phyloP scores from a whole-genome alignment of 805 yeast species.

The Isabelozyma rhagii region DNA sequence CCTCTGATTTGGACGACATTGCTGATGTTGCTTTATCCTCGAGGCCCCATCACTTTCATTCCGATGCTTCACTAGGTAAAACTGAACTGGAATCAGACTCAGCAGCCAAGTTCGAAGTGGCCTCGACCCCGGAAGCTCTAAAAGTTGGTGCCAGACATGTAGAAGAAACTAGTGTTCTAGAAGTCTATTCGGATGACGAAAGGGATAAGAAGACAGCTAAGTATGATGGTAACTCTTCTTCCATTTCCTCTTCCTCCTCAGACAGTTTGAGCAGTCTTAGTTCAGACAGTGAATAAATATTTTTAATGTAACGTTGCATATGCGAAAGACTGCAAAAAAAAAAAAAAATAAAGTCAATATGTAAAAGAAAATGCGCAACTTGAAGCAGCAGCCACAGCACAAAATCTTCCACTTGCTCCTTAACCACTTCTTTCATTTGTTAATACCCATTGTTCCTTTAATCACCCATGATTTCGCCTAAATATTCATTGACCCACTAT shows the following conservation, averaged over 20 bases:
- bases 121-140: background rate
- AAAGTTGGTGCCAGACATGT: background rate
- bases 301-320: background rate
- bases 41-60: background rate
- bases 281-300: background rate
- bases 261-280: background rate
- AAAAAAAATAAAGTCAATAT: too few species aligned
- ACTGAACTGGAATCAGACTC: background rate
- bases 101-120: background rate
- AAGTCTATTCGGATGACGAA: background rate
- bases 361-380: background rate
- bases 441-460: background rate
- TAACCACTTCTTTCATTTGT: background rate
- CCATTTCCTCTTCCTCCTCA: background rate
- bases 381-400: background rate
- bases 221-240: too few species aligned
- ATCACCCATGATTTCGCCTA: conserved; percentile 37
- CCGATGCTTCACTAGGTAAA: background rate
- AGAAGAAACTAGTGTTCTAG: background rate
- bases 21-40: background rate
- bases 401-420: background rate
- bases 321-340: background rate
- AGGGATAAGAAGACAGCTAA: background rate
- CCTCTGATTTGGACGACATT: background rate
- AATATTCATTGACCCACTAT: conserved; percentile 37